Evolutionary conservation across 805 yeast genomes (phyloP).

Genomic region (Kluyveromyces starmeri): DNA sequence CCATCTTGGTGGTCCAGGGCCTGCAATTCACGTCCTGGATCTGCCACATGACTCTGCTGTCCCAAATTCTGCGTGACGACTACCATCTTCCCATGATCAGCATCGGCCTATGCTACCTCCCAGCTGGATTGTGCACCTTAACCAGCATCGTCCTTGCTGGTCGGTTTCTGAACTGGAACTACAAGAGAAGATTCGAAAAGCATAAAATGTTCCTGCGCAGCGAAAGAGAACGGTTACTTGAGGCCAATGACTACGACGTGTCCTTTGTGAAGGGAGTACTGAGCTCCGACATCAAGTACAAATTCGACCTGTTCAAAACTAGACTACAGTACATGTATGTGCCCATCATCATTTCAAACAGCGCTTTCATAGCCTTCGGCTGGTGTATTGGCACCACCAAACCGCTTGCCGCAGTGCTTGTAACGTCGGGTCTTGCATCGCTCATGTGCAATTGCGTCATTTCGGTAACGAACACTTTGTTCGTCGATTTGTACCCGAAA

Average conservation of each 20-base stretch:
- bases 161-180: slow-evolving; percentile 40
- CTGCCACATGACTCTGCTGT: slow-evolving; percentile 54
- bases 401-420: slow-evolving; percentile 45
- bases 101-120: slow-evolving; percentile 65
- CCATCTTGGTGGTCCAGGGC: slow-evolving; percentile 48
- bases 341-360: slow-evolving; percentile 34
- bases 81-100: slow-evolving; percentile 46
- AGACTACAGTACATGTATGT: slow-evolving; percentile 41
- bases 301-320: slow-evolving; percentile 47
- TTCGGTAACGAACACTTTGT: slow-evolving; percentile 50
- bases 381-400: slow-evolving; percentile 55
- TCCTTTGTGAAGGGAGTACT: slow-evolving; percentile 15
- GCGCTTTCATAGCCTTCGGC: slow-evolving; percentile 47
- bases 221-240: slow-evolving; percentile 11
- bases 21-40: slow-evolving; percentile 65
- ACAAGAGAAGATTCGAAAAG: slow-evolving; percentile 17
- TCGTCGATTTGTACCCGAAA: slow-evolving; percentile 70
- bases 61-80: slow-evolving; percentile 41
- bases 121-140: slow-evolving; percentile 63
- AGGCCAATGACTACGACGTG: slow-evolving; percentile 15
- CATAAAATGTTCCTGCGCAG: slow-evolving; percentile 18
- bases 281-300: slow-evolving; percentile 23
- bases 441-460: slow-evolving; percentile 50
- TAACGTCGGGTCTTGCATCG: slow-evolving; percentile 50
- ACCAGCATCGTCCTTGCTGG: slow-evolving; percentile 56